Evolutionary conservation across 768 basidiomycete genomes (phyloP).

Genomic region (Artomyces pyxidatus): DNA sequence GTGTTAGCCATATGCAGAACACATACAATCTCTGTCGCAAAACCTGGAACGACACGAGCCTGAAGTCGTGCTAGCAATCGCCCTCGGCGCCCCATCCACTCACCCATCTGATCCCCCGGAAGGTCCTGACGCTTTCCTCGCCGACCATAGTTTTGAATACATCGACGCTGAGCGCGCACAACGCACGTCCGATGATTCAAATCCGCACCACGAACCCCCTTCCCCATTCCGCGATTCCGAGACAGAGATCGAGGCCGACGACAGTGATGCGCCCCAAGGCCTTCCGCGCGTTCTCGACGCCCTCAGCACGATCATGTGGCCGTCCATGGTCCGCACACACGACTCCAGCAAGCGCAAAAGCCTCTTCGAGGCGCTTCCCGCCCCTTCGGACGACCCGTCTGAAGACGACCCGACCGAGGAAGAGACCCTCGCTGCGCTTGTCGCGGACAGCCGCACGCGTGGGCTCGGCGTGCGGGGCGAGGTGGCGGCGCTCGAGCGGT

Average conservation of each 20-base stretch:
- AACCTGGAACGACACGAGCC: slow-evolving; percentile 45
- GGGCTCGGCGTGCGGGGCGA: slow-evolving; percentile 34
- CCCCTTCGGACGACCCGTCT: slow-evolving; percentile 1
- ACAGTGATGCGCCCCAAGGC: slow-evolving; percentile 23
- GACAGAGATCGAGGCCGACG: not conserved
- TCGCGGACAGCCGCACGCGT: slow-evolving; percentile 16
- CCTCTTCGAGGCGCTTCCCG: slow-evolving; percentile 18
- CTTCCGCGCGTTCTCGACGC: slow-evolving; percentile 71
- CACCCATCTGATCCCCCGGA: slow-evolving; percentile 24
- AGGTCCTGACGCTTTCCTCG: slow-evolving; percentile 58
- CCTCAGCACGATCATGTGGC: slow-evolving; percentile 85
- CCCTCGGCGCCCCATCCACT: slow-evolving; percentile 28
- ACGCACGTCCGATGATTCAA: not conserved
- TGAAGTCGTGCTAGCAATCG: slow-evolving; percentile 67
- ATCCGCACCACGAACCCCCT: not conserved
- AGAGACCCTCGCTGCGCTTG: slow-evolving; percentile 28
- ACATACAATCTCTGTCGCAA: slow-evolving; percentile 41
- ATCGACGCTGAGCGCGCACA: slow-evolving; percentile 40
- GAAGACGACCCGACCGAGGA: slow-evolving; percentile 31
- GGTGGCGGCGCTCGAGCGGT: slow-evolving; percentile 51
- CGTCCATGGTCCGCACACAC: slow-evolving; percentile 52
- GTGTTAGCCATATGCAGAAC: slow-evolving; percentile 48
- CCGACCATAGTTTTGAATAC: slow-evolving; percentile 70
- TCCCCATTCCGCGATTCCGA: not conserved
- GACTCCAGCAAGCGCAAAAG: slow-evolving; percentile 21